Evolutionary conservation across 108 stramenopile species (phyloP).

Genomic region (Epithemia pelagica): DNA sequence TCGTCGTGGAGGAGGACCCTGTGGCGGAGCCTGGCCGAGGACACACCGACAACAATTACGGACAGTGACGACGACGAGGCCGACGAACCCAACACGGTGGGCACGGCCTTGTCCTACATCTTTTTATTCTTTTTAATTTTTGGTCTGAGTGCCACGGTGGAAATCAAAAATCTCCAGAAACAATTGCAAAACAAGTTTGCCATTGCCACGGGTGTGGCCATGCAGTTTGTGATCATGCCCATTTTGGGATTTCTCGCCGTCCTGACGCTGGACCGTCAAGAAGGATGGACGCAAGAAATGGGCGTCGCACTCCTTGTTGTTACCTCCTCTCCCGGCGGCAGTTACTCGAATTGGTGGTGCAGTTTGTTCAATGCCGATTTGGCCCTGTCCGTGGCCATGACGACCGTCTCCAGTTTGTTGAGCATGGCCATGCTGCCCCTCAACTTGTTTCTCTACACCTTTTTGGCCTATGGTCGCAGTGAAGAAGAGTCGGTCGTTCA

Average conservation of each 20-base stretch:
- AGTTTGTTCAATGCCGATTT: constrained; percentile 76
- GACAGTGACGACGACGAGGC: not conserved
- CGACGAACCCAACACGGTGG: constrained; percentile 2
- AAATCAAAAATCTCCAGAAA: constrained; percentile 38
- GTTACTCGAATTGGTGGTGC: constrained; percentile 86
- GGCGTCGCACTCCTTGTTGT: constrained; percentile 77
- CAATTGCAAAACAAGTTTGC: constrained; percentile 60
- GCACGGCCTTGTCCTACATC: constrained; percentile 36
- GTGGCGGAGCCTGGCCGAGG: no score
- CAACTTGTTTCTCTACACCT: constrained; percentile 71
- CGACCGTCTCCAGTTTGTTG: constrained; percentile 70
- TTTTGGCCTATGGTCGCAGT: constrained; percentile 12
- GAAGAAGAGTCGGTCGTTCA: constrained; percentile 38
- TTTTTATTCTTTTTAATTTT: constrained; percentile 82
- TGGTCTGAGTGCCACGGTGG: constrained; percentile 82
- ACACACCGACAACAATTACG: not conserved
- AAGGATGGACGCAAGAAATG: constrained; percentile 51
- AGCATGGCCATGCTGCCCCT: constrained; percentile 65
- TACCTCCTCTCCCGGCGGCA: constrained; percentile 74
- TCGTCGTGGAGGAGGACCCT: no score
- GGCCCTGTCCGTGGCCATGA: constrained; percentile 80
- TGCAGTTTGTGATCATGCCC: constrained; percentile 86
- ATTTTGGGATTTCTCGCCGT: constrained; percentile 68
- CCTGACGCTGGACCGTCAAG: constrained; percentile 22
- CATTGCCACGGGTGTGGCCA: constrained; percentile 52